Evolutionary conservation across 1,284 basidiomycete genomes (phyloP).

Genomic region (Ganoderma sinense): DNA sequence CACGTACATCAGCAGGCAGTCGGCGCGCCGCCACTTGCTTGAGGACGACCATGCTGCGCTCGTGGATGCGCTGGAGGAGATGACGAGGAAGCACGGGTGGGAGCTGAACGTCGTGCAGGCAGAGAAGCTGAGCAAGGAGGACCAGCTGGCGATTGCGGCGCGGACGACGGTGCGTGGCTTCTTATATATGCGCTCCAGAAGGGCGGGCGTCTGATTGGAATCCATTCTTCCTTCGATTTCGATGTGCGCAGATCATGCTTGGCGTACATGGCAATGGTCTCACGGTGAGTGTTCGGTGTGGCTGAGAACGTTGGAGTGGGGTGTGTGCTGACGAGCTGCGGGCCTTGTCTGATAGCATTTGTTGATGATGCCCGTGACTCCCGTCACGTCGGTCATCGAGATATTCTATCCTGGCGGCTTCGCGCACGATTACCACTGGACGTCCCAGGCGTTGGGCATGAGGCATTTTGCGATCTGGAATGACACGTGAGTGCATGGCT

Average conservation of each 20-base stretch:
- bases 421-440: constrained; percentile 85
- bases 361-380: constrained; percentile 78
- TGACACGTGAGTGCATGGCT: constrained; percentile 58
- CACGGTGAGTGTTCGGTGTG: constrained; percentile 45
- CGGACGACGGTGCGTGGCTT: constrained; percentile 60
- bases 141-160: constrained; percentile 69
- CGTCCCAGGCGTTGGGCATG: constrained; percentile 74
- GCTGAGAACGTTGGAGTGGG: background rate
- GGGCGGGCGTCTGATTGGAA: background rate
- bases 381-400: constrained; percentile 78
- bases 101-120: constrained; percentile 73
- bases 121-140: constrained; percentile 73
- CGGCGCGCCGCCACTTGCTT: constrained; percentile 61
- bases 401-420: constrained; percentile 83
- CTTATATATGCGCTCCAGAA: background rate
- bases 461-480: constrained; percentile 83
- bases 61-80: constrained; percentile 61
- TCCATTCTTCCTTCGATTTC: constrained; percentile 4
- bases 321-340: constrained; percentile 6
- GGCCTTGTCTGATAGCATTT: constrained; percentile 52
- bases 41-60: constrained; percentile 65
- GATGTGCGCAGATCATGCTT: constrained; percentile 63
- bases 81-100: constrained; percentile 62
- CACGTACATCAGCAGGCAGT: constrained; percentile 80
- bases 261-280: constrained; percentile 87